These are phyloP conservation scores for Calonectria crousiana DNA, from an alignment of 2,329 filamentous ascomycete species.

Conservation along the genomic window DNA sequence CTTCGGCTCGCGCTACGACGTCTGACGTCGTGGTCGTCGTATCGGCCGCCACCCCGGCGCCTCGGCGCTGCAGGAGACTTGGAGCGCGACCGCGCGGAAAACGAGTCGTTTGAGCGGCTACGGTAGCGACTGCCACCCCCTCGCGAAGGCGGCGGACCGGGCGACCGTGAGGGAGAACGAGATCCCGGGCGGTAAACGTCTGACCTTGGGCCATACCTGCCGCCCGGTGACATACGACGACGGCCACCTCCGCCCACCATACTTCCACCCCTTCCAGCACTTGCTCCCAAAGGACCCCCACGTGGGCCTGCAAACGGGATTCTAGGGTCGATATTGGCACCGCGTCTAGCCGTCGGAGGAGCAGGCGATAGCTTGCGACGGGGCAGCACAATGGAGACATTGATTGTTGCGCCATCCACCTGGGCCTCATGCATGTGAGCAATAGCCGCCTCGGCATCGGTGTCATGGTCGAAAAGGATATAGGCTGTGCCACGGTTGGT, in stretches of 20 bases:
- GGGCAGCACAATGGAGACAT: conserved; percentile 89
- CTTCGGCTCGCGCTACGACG: conserved; percentile 63
- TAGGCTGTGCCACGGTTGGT: conserved; percentile 95
- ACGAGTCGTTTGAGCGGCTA: conserved; percentile 58
- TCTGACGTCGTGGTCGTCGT: conserved; percentile 49
- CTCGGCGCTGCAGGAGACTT: conserved; percentile 53
- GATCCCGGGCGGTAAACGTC: conserved; percentile 75
- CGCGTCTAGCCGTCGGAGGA: conserved; percentile 77
- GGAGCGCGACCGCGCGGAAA: conserved; percentile 63
- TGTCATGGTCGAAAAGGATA: conserved; percentile 82
- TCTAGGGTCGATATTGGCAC: conserved; percentile 68
- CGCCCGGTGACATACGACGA: conserved; percentile 50
- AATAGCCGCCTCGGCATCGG: conserved; percentile 88
- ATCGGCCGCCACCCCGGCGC: conserved; percentile 46
- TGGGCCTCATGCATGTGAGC: conserved; percentile 99
- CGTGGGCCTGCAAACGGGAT: conserved; percentile 48
- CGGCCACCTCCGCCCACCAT: conserved; percentile 53
- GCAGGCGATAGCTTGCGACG: conserved; percentile 84
- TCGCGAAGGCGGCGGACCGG: conserved; percentile 53
- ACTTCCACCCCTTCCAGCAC: conserved; percentile 43
- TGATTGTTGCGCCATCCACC: conserved; percentile 84
- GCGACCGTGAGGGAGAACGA: conserved; percentile 59
- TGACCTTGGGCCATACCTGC: conserved; percentile 57
- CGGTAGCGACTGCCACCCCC: conserved; percentile 56
- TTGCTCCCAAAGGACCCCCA: conserved; percentile 46